These are phyloP conservation scores for Eimeria nieschulzi DNA, from an alignment of 169 alveolate species.

Conservation along the genomic window DNA sequence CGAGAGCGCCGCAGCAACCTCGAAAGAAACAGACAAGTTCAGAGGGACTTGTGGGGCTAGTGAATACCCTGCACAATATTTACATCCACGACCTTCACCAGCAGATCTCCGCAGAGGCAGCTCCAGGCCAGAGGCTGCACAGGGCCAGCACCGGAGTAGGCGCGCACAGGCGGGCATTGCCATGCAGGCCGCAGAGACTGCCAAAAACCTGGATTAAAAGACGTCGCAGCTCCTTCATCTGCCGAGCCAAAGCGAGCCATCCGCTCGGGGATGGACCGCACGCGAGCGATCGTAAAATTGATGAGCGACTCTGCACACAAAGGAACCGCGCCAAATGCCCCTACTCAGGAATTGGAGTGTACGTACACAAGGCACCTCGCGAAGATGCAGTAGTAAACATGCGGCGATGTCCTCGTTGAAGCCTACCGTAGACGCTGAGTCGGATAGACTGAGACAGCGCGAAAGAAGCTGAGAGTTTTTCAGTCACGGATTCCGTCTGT, in stretches of 20 bases:
- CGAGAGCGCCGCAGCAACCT: too few relatives aligned
- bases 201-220: too few relatives aligned
- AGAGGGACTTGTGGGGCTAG: neutral
- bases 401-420: neutral
- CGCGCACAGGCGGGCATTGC: neutral
- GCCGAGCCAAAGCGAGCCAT: constrained; percentile 51
- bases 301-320: constrained; percentile 37
- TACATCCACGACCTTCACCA: constrained; percentile 38
- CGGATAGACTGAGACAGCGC: constrained; percentile 47
- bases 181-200: neutral
- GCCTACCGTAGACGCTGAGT: constrained; percentile 39
- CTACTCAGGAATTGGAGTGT: too few relatives aligned
- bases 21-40: neutral
- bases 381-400: neutral
- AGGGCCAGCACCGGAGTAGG: neutral
- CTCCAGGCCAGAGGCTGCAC: neutral
- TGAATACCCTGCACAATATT: constrained; percentile 35
- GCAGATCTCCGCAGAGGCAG: constrained; percentile 22
- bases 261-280: constrained; percentile 53
- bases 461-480: constrained; percentile 46
- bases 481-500: constrained; percentile 14
- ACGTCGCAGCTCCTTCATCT: neutral
- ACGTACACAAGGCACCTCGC: too few relatives aligned
- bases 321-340: too few relatives aligned
- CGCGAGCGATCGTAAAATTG: constrained; percentile 42